Conservation (phyloP, 441 rosid species). For the Mallotus japonicus region DNA sequence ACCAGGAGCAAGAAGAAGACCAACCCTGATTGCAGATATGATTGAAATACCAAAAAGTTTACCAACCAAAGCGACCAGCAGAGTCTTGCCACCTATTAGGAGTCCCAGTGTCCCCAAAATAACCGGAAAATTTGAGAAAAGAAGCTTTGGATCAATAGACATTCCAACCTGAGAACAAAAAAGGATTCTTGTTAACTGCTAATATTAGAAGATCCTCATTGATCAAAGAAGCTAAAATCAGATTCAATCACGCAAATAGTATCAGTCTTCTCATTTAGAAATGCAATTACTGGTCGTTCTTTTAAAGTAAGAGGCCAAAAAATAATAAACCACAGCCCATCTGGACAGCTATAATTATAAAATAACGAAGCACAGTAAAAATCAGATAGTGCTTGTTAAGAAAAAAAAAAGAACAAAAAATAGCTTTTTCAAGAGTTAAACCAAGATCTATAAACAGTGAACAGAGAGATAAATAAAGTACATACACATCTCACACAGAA, state of each 20-base stretch:
- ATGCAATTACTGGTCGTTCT: background rate
- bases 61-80: slow-evolving; percentile 75
- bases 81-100: slow-evolving; percentile 86
- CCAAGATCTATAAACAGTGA: background rate
- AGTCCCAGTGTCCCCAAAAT: slow-evolving; percentile 77
- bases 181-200: slow-evolving; percentile 31
- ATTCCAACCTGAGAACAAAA: slow-evolving; percentile 85
- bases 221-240: slow-evolving; percentile 24
- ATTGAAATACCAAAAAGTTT: slow-evolving; percentile 79
- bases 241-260: slow-evolving; percentile 12
- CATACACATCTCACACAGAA: background rate
- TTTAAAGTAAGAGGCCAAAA: background rate
- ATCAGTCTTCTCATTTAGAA: background rate
- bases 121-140: slow-evolving; percentile 82
- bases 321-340: background rate
- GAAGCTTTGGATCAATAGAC: slow-evolving; percentile 98
- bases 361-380: background rate
- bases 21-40: slow-evolving; percentile 83
- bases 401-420: background rate
- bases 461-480: background rate
- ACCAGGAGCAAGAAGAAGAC: slow-evolving; percentile 99
- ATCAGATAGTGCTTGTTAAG: background rate
- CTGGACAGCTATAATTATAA: slow-evolving; percentile 8
- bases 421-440: slow-evolving; percentile 1
- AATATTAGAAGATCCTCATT: slow-evolving; percentile 15